These are phyloP conservation scores for Trichoderma erinaceum DNA, from an alignment of 495 filamentous ascomycete species.

Conservation along the genomic window DNA sequence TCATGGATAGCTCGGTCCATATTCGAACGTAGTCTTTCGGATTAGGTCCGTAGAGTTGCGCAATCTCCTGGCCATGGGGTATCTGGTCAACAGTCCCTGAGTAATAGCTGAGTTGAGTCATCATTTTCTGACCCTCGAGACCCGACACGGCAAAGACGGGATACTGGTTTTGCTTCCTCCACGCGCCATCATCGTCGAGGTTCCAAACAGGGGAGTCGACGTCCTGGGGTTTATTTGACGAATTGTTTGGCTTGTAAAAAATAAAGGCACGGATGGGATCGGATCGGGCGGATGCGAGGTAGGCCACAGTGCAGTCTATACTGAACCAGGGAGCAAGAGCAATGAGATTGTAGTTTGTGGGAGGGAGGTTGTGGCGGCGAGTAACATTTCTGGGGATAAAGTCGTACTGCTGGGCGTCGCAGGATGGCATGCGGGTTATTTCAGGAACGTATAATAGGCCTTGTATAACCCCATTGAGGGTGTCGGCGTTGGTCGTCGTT, in stretches of 20 bases:
- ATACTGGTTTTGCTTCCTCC: slow-evolving; percentile 58
- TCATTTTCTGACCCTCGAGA: slow-evolving; percentile 54
- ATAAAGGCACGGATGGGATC: slow-evolving; percentile 61
- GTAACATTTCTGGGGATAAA: slow-evolving; percentile 72
- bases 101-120: slow-evolving; percentile 66
- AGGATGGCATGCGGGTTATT: slow-evolving; percentile 49
- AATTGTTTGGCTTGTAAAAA: slow-evolving; percentile 63
- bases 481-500: slow-evolving; percentile 52
- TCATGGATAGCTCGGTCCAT: slow-evolving; percentile 42
- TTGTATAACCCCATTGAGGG: slow-evolving; percentile 48
- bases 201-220: slow-evolving; percentile 56
- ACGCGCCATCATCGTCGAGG: slow-evolving; percentile 54
- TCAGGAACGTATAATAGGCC: slow-evolving; percentile 82
- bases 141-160: slow-evolving; percentile 84
- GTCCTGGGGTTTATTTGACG: slow-evolving; percentile 53
- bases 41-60: slow-evolving; percentile 56
- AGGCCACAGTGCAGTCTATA: slow-evolving; percentile 59
- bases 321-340: slow-evolving; percentile 88
- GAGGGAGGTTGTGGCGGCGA: slow-evolving; percentile 59
- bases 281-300: slow-evolving; percentile 54
- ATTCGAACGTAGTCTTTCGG: slow-evolving; percentile 50
- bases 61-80: slow-evolving; percentile 51
- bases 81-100: slow-evolving; percentile 62
- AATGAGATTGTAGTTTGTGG: slow-evolving; percentile 56
- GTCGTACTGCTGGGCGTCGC: slow-evolving; percentile 48